Percentiles rank a stretch among this genome's conserved stretches.
Conservation (phyloP, 495 filamentous ascomycete genomes). For the Letharia lupina region DNA sequence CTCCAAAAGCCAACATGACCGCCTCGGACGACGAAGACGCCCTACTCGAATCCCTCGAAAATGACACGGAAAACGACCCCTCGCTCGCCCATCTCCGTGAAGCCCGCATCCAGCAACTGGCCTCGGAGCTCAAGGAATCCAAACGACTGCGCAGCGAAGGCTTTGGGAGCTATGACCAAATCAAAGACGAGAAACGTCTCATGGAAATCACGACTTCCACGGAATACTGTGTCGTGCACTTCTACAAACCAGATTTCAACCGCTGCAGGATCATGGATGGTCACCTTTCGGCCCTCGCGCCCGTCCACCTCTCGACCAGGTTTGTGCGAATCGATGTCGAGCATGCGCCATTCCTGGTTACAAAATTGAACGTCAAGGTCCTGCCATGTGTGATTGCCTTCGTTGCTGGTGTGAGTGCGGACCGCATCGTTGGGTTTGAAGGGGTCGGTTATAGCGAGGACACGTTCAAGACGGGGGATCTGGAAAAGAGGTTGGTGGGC, state of each 20-base stretch:
- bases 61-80: constrained; percentile 42
- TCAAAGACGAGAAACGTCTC: constrained; percentile 55
- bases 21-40: constrained; percentile 55
- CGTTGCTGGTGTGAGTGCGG: constrained; percentile 56
- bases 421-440: constrained; percentile 68
- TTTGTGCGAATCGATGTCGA: constrained; percentile 64
- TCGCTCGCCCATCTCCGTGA: constrained; percentile 56
- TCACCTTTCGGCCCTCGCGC: constrained; percentile 50
- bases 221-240: constrained; percentile 62
- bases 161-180: constrained; percentile 47
- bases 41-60: constrained; percentile 61
- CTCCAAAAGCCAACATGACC: not conserved
- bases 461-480: constrained; percentile 50
- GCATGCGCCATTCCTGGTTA: constrained; percentile 64
- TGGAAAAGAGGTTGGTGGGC: constrained; percentile 55
- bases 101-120: constrained; percentile 61
- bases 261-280: constrained; percentile 64
- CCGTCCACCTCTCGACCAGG: constrained; percentile 57
- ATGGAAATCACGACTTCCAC: constrained; percentile 62
- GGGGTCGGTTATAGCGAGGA: constrained; percentile 54
- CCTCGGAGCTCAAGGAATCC: constrained; percentile 49
- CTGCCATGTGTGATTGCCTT: constrained; percentile 72
- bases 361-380: constrained; percentile 59
- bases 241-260: constrained; percentile 65
- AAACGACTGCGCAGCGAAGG: constrained; percentile 32